Percentiles rank a stretch among this genome's conserved stretches.
These are phyloP conservation scores for Boletus eberwhitei DNA, from an alignment of 768 basidiomycete genomes.

Conservation along the genomic window DNA sequence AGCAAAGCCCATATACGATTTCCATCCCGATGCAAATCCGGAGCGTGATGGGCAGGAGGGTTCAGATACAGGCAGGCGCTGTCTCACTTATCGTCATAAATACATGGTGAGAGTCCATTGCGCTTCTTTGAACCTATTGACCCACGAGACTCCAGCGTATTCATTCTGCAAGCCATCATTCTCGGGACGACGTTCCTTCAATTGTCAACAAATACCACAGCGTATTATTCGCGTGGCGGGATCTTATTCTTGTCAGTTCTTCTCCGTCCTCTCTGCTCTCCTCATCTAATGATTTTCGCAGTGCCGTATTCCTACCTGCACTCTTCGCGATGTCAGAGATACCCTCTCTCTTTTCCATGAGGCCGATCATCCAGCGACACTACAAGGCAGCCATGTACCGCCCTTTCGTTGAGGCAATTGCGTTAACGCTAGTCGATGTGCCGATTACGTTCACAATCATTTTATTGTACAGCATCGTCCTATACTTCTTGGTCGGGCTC, in stretches of 20 bases:
- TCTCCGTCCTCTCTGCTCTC: fast-evolving
- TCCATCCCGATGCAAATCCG: constrained; percentile 47
- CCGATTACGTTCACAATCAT: constrained; percentile 40
- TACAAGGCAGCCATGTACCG: constrained; percentile 47
- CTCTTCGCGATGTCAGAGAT: constrained; percentile 59
- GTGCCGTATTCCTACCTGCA: constrained; percentile 56
- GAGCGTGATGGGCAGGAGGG: constrained; percentile 45
- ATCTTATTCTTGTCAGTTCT: constrained; percentile 71
- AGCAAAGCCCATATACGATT: constrained; percentile 47
- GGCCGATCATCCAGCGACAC: constrained; percentile 45
- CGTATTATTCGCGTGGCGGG: constrained; percentile 64
- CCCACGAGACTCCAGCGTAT: constrained; percentile 35
- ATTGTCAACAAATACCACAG: constrained; percentile 36
- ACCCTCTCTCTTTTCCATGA: constrained; percentile 44
- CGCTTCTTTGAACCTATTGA: neutral
- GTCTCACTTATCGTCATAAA: constrained; percentile 32
- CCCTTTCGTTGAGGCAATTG: constrained; percentile 45
- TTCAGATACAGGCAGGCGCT: constrained; percentile 45
- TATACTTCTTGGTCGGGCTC: constrained; percentile 63
- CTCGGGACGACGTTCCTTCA: constrained; percentile 45
- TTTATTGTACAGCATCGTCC: constrained; percentile 35
- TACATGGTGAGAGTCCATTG: constrained; percentile 9
- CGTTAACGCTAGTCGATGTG: constrained; percentile 45
- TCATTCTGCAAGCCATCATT: constrained; percentile 30
- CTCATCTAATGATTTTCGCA: constrained; percentile 18